These are phyloP conservation scores for Elsinoe batatas DNA, from an alignment of 2,329 filamentous ascomycete species.

Conservation along the genomic window DNA sequence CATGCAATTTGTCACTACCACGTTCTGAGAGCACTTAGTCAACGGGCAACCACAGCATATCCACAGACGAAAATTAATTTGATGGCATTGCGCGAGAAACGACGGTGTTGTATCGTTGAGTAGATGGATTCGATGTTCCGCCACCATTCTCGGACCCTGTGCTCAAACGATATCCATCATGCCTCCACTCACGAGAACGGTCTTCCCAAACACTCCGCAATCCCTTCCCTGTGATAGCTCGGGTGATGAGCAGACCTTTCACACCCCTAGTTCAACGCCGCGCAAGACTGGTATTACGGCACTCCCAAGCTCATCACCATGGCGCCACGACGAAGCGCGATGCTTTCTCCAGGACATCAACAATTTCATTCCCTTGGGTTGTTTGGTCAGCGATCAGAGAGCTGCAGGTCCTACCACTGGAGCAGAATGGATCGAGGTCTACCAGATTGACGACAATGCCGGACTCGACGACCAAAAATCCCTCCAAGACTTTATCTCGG, in stretches of 20 bases:
- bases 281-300: neutral
- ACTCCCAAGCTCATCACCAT: neutral
- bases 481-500: constrained; percentile 15
- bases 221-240: neutral
- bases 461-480: neutral
- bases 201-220: neutral
- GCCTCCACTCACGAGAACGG: neutral
- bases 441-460: neutral
- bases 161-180: neutral
- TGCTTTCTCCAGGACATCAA: constrained; percentile 5
- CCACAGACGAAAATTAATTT: too few relatives aligned
- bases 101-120: too few relatives aligned
- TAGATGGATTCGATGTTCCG: too few relatives aligned
- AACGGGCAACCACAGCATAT: too few relatives aligned
- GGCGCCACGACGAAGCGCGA: constrained; percentile 9
- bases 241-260: neutral
- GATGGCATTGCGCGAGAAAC: too few relatives aligned
- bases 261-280: neutral
- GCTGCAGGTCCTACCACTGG: neutral
- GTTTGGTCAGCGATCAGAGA: neutral
- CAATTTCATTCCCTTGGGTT: constrained; percentile 11
- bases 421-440: constrained; percentile 2
- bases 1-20: too few relatives aligned
- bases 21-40: too few relatives aligned
- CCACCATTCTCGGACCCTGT: too few relatives aligned